Conservation (phyloP, 495 filamentous ascomycete species). For the Trypethelium eluteriae region DNA sequence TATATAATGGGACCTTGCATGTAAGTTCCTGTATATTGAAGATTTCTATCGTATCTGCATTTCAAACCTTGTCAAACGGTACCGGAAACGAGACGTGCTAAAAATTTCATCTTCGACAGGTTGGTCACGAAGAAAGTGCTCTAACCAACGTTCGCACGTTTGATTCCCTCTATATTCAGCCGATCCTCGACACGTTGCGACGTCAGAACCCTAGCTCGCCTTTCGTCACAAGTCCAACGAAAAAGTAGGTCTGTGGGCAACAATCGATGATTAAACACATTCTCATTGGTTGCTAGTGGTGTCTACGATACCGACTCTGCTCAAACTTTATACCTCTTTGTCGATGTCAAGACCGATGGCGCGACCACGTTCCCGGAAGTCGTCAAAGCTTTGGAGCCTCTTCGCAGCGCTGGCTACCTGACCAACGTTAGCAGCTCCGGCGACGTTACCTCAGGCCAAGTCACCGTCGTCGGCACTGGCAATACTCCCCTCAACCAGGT, state of each 20-base stretch:
- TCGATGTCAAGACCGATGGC: constrained; percentile 38
- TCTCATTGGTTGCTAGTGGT: constrained; percentile 21
- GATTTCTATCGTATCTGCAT: neutral
- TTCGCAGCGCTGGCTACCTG: constrained; percentile 28
- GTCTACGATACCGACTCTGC: constrained; percentile 33
- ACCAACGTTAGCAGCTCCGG: constrained; percentile 29
- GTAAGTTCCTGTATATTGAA: constrained; percentile 20
- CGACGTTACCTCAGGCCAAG: constrained; percentile 23
- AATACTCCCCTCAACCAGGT: constrained; percentile 40
- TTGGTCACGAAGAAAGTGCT: constrained; percentile 35
- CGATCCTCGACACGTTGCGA: constrained; percentile 34
- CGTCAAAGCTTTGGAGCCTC: constrained; percentile 31
- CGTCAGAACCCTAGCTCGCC: constrained; percentile 31
- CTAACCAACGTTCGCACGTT: constrained; percentile 34
- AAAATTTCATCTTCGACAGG: constrained; percentile 22
- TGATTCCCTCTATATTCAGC: constrained; percentile 37
- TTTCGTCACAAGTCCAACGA: constrained; percentile 28
- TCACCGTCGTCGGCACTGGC: constrained; percentile 38
- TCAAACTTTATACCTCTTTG: constrained; percentile 39
- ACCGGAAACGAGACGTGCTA: neutral
- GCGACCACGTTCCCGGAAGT: constrained; percentile 31
- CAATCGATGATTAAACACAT: neutral
- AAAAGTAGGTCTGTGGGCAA: constrained; percentile 20
- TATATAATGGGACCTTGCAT: constrained; percentile 35
- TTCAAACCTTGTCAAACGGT: neutral